Percentiles rank a stretch among this genome's conserved stretches.
These are phyloP conservation scores for Beauveria brongniartii DNA, from an alignment of 2,329 filamentous ascomycete genomes.

Conservation along the genomic window DNA sequence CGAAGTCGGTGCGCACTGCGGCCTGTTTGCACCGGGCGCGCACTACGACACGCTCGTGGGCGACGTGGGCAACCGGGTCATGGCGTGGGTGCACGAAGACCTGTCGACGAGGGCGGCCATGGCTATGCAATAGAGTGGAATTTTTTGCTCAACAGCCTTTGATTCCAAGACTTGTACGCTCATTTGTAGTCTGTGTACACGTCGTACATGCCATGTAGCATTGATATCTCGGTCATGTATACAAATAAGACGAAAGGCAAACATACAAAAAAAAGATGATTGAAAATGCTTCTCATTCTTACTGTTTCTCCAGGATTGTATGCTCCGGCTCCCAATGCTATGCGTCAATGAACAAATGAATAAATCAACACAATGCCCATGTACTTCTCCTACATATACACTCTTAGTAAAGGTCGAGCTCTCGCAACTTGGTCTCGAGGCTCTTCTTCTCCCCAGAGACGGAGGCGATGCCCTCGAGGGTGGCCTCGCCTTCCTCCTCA, in stretches of 20 bases:
- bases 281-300: not conserved
- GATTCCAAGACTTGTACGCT: not conserved
- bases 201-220: not conserved
- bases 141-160: no score
- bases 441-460: constrained; percentile 18
- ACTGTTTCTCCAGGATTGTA: not conserved
- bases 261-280: not conserved
- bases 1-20: constrained; percentile 78
- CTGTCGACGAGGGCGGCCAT: constrained; percentile 33
- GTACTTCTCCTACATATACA: not conserved
- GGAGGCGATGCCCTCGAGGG: constrained; percentile 21
- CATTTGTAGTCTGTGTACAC: not conserved
- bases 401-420: constrained; percentile 28
- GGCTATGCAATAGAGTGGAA: constrained; percentile 8
- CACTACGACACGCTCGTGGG: constrained; percentile 73
- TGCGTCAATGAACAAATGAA: not conserved
- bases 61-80: constrained; percentile 59
- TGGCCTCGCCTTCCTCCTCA: constrained; percentile 13
- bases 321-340: constrained; percentile 6
- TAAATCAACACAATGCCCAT: not conserved
- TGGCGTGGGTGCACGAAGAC: constrained; percentile 62
- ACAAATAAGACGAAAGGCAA: not conserved
- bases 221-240: not conserved
- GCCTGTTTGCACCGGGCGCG: constrained; percentile 65
- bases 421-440: constrained; percentile 22